These are phyloP conservation scores for Wickerhamomyces sp. DNA, from an alignment of 1,139 yeast genomes.

Conservation along the genomic window DNA sequence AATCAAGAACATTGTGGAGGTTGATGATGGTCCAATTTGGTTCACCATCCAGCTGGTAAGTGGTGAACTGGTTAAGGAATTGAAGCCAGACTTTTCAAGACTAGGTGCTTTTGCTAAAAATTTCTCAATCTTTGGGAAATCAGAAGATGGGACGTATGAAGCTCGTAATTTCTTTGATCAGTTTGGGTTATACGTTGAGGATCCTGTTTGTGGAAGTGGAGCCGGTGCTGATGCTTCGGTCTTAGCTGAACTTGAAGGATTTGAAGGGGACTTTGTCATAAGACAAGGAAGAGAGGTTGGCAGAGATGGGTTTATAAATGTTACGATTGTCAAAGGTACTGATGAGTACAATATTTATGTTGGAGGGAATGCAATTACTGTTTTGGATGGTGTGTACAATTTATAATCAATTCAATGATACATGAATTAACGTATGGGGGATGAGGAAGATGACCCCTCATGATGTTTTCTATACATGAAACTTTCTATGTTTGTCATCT, in stretches of 20 bases:
- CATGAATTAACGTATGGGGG: too few relatives aligned
- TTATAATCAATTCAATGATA: too few relatives aligned
- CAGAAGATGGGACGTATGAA: constrained; percentile 16
- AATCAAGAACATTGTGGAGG: constrained; percentile 23
- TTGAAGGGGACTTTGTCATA: constrained; percentile 21
- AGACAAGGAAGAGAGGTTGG: constrained; percentile 34
- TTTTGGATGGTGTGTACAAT: constrained; percentile 27
- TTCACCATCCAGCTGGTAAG: constrained; percentile 29
- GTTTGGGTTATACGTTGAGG: constrained; percentile 33
- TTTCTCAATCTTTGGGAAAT: constrained; percentile 33
- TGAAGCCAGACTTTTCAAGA: constrained; percentile 28
- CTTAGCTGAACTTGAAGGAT: constrained; percentile 22
- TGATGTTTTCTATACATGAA: too few relatives aligned
- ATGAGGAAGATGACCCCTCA: too few relatives aligned
- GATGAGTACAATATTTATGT: constrained; percentile 17
- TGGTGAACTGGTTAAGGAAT: constrained; percentile 28
- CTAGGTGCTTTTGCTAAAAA: constrained; percentile 30
- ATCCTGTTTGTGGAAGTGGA: constrained; percentile 52
- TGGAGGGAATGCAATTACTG: constrained; percentile 33
- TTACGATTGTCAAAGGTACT: constrained; percentile 17
- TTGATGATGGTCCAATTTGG: constrained; percentile 42
- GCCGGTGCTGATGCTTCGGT: constrained; percentile 34
- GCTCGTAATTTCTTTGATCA: constrained; percentile 35
- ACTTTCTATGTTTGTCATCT: neutral
- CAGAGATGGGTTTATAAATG: constrained; percentile 31